Conservation (phyloP, 2,329 filamentous ascomycete species). For the Colletotrichum tabaci region DNA sequence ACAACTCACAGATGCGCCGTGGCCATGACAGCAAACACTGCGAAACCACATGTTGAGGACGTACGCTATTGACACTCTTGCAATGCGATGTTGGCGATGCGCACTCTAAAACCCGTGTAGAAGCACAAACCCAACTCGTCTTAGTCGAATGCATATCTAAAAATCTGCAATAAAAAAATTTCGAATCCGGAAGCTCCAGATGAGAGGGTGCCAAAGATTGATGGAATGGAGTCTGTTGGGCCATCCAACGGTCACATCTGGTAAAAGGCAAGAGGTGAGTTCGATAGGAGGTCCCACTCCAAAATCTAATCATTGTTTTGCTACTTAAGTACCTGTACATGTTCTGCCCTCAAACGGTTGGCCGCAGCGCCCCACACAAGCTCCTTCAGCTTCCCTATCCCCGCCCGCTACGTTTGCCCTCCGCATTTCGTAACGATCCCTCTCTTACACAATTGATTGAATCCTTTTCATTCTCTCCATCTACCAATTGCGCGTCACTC, state of each 20-base stretch:
- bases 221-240: slow-evolving; percentile 57
- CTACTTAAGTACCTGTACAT: slow-evolving; percentile 41
- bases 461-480: not conserved
- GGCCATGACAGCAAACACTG: not conserved
- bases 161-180: slow-evolving; percentile 28
- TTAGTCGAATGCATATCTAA: not conserved
- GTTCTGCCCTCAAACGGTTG: not conserved
- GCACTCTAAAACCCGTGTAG: not conserved
- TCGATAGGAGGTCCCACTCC: slow-evolving; percentile 75
- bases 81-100: not conserved
- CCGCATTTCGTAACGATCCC: slow-evolving; percentile 2
- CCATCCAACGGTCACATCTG: slow-evolving; percentile 75
- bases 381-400: slow-evolving; percentile 17
- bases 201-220: slow-evolving; percentile 55
- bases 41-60: not conserved
- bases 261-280: slow-evolving; percentile 80
- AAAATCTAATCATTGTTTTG: slow-evolving; percentile 30
- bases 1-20: not conserved
- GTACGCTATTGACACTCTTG: not conserved
- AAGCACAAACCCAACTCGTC: not conserved
- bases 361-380: slow-evolving; percentile 9
- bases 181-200: slow-evolving; percentile 48
- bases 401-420: slow-evolving; percentile 8
- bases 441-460: slow-evolving; percentile 9
- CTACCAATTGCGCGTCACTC: not conserved